phyloP scores from a whole-genome alignment of 2,329 filamentous ascomycete genomes.

The Fusarium denticulatum region DNA sequence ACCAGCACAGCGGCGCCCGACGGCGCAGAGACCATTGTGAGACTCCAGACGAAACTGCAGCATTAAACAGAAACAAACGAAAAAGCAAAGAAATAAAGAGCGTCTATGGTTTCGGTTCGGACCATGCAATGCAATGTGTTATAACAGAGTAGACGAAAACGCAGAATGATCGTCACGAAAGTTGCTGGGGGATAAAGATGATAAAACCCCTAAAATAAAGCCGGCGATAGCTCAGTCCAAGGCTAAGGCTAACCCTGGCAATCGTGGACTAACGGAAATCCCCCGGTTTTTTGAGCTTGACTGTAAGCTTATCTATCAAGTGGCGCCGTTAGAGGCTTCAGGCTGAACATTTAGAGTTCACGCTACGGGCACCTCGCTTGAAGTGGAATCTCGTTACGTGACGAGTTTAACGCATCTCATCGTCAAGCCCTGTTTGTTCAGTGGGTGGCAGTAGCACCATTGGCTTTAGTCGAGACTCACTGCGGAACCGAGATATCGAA shows the following conservation, averaged over 20 bases:
- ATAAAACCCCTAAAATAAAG: background rate
- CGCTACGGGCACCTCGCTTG: background rate
- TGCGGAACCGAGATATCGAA: background rate
- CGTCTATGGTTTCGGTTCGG: background rate
- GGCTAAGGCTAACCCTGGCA: background rate
- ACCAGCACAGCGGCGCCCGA: slow-evolving; percentile 19
- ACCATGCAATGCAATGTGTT: background rate
- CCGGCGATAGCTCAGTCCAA: background rate
- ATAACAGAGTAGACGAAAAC: background rate
- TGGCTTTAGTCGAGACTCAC: background rate
- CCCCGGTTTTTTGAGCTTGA: background rate
- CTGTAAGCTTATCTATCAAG: slow-evolving; percentile 10
- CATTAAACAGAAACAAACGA: background rate
- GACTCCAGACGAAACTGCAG: background rate
- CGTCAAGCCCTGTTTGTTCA: background rate
- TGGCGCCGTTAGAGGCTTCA: background rate
- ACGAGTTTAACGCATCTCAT: background rate
- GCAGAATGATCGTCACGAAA: background rate
- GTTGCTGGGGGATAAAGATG: background rate
- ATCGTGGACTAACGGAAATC: background rate
- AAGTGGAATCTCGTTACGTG: background rate
- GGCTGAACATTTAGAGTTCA: background rate
- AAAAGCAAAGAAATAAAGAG: background rate
- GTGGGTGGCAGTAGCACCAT: background rate
- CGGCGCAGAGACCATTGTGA: slow-evolving; percentile 9